Evolutionary conservation across 1,139 yeast species (phyloP), one percentile per base, ranked within the genome.

Genomic region (Sugiyamaella grinbergsii): DNA sequence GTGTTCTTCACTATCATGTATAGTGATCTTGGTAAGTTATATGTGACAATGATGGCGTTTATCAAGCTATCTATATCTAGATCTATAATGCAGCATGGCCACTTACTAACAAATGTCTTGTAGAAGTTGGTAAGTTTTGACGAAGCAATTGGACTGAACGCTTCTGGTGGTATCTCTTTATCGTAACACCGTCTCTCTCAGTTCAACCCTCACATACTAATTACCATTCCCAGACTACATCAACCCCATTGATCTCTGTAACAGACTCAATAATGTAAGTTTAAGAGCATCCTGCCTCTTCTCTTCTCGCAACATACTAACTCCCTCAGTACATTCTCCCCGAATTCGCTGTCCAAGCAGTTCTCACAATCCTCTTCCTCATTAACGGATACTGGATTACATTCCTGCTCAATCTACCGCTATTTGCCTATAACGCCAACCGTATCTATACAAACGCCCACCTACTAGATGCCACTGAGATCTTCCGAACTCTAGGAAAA

Each of bases 211-310:
- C 22, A 8, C 22, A n/a, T 15, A 33, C 37, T 33, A 32, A 53
- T 55, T 47, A 50, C 49, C 53, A 29, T 36, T 23, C 42, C 33
- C 20, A 50, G 98, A 91, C 68, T 91, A 90, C 74, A 89, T 91
- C 75, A 93, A 93, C 70, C 98, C 98, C 47, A 90, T 93, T 68
- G 98, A 94, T 71, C 78, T 93, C 62, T 93, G 98, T 75, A 89
- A 89, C 74, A 86, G 87, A 66, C 81, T 93, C 64, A 93, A 93
- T 76, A 84, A 85, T 26, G 67, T 64, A 57, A 42, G 67, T 63
- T 22, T 16, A 18, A 10, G 10, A 26, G 22, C 23, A 16, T 16
- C 4, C n/a, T 16, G 19, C 7, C 5, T 29, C 18, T n/a, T 26
- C 13, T 22, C 34, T 8, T 13, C 26, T 11, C 33, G 5, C 10